These are phyloP conservation scores for Chalara sp. DNA, from an alignment of 2,329 filamentous ascomycete species.

Conservation along the genomic window DNA sequence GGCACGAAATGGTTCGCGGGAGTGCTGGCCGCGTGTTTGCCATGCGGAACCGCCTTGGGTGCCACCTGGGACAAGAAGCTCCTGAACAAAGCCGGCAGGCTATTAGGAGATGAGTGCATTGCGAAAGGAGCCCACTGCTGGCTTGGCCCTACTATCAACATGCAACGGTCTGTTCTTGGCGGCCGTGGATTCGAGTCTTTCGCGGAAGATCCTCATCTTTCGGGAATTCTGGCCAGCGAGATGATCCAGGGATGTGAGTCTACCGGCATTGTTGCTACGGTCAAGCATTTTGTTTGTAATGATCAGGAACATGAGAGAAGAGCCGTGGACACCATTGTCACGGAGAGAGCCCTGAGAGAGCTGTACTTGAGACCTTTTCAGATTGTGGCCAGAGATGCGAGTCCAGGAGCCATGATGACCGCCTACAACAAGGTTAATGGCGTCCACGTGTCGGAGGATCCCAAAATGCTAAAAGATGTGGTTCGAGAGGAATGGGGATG, in stretches of 20 bases:
- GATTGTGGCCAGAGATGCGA: slow-evolving; percentile 43
- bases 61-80: slow-evolving; percentile 63
- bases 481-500: slow-evolving; percentile 52
- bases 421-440: slow-evolving; percentile 54
- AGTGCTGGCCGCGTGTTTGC: slow-evolving; percentile 39
- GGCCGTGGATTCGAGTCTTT: slow-evolving; percentile 55
- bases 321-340: slow-evolving; percentile 47
- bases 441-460: slow-evolving; percentile 46
- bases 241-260: slow-evolving; percentile 49
- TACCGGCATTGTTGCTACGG: slow-evolving; percentile 47
- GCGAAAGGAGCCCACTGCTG: slow-evolving; percentile 57
- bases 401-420: slow-evolving; percentile 51
- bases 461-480: slow-evolving; percentile 42
- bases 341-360: slow-evolving; percentile 49
- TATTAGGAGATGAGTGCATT: slow-evolving; percentile 60
- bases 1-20: slow-evolving; percentile 26
- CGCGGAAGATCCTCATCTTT: slow-evolving; percentile 50
- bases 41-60: slow-evolving; percentile 40
- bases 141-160: slow-evolving; percentile 57
- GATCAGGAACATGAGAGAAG: slow-evolving; percentile 54
- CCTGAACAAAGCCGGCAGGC: slow-evolving; percentile 54
- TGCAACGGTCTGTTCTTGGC: slow-evolving; percentile 53
- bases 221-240: slow-evolving; percentile 46
- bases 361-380: slow-evolving; percentile 54
- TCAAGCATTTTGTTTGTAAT: slow-evolving; percentile 57